Evolutionary conservation across 441 rosid species (phyloP).

Genomic region (Pelargonium citronellum): DNA sequence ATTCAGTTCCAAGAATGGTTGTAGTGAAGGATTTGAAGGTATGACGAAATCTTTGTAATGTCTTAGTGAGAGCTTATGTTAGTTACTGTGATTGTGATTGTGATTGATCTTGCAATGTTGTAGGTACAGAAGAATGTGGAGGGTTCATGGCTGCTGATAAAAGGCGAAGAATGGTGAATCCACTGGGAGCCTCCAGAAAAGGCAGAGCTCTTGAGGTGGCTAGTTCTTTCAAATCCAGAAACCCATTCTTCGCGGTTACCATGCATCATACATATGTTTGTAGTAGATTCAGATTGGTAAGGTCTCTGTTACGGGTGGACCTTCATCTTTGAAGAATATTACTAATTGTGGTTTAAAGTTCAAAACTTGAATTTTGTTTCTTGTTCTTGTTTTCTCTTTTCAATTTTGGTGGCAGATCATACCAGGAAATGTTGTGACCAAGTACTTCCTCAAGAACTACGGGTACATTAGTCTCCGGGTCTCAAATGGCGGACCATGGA

Average conservation of each 20-base stretch:
- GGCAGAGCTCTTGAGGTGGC: slow-evolving; percentile 6
- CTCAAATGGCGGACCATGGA: background rate
- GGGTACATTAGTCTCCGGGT: background rate
- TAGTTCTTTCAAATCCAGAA: background rate
- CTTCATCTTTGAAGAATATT: no score
- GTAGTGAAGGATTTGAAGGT: background rate
- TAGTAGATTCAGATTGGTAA: slow-evolving; percentile 1
- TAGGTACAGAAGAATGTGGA: slow-evolving; percentile 5
- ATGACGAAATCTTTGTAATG: background rate
- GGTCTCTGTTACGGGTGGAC: background rate
- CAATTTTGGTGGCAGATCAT: background rate
- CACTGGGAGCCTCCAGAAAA: background rate
- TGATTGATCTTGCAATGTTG: background rate
- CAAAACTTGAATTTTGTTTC: no score
- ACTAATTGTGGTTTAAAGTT: background rate
- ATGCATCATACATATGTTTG: background rate
- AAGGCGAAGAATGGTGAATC: background rate
- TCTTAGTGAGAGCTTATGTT: background rate
- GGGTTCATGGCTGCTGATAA: background rate
- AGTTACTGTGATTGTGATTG: background rate
- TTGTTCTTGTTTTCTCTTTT: background rate
- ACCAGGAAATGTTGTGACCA: background rate
- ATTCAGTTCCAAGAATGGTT: background rate
- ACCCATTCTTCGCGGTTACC: background rate
- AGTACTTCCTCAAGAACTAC: background rate